Evolutionary conservation across 2,329 filamentous ascomycete genomes (phyloP), one percentile per base, ranked within the genome.

Genomic region (Corynespora cassiicola): DNA sequence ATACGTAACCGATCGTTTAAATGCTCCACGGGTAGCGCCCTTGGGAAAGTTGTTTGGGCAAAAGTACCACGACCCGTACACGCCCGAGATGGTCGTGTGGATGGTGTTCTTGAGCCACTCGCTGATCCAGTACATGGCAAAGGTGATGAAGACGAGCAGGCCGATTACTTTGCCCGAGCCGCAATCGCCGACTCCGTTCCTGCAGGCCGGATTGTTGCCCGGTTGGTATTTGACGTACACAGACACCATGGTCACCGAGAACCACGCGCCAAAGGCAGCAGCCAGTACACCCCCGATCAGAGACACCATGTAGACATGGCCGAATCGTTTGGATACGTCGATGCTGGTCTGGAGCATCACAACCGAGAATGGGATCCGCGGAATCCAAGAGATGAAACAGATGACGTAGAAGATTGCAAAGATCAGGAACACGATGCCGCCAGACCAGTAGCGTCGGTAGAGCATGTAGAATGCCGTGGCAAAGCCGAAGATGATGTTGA

Each of bases 1-100:
- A 73, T 94, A 94, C 1, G 92, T 96, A 46, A 94, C 75, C 1
- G 90, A 82, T 10, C 92, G 83, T 54, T 81, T 85, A 50, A 94
- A 80, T 0, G 92, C 88, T n/a, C 89, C 88, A 9, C 90, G 82
- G 0, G 92, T 96, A 1, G 89, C 85, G 8, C 84, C 84, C 47
- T 80, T 84, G 19, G 91, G 90, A 58, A 89, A 87, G 39, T 81
- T 79, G 18, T 79, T 72, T 6, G 76, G 71, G 51, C 81, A 86
- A 65, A 95, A 96, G 73, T 95, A 97, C 92, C 92, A 97, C 1
- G 87, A 86, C 1, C 90, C 91, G 56, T 95, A 96, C 0, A 96
- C 85, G 0, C 92, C 91, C 0, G 90, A 87, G 42, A 96, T 87
- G 16, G 84, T 90, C 2, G 86, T 87, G 64, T 97, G 90, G 30